These are phyloP conservation scores for Paraphaeosphaeria minitans DNA, from an alignment of 2,329 filamentous ascomycete genomes.

Conservation along the genomic window DNA sequence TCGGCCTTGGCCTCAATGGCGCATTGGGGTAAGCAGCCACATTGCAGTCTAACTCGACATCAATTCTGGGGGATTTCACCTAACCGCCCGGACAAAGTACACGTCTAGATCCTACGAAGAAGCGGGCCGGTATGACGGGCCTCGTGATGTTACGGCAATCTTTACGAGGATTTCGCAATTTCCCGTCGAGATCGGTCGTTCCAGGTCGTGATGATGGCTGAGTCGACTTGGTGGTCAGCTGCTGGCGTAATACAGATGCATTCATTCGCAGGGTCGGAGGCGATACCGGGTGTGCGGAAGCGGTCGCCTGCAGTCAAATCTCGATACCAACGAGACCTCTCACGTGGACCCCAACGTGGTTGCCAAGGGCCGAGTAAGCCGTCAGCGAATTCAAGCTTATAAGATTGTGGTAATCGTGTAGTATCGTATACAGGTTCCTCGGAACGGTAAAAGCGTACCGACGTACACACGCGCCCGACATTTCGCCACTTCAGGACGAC, in stretches of 20 bases:
- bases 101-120: not conserved
- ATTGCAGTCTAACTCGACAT: slow-evolving; percentile 5
- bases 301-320: slow-evolving; percentile 6
- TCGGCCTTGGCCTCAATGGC: slow-evolving; percentile 3
- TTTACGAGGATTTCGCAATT: not conserved
- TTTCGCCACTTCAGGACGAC: not conserved
- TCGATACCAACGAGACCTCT: not conserved
- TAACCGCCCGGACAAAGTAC: slow-evolving; percentile 3
- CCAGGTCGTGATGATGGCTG: slow-evolving; percentile 6
- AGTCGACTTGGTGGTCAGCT: slow-evolving; percentile 4
- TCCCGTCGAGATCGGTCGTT: not conserved
- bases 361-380: not conserved
- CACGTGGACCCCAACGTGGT: not conserved
- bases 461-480: not conserved
- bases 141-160: slow-evolving; percentile 6
- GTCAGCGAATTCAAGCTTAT: not conserved
- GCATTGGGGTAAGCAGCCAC: slow-evolving; percentile 2
- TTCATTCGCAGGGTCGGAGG: not conserved
- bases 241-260: slow-evolving; percentile 9
- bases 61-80: not conserved
- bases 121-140: not conserved
- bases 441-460: not conserved
- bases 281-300: slow-evolving; percentile 10
- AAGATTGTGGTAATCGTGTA: not conserved
- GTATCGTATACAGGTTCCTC: not conserved